Conservation (phyloP, 2,329 filamentous ascomycete genomes). For the Xylaria sp. region DNA sequence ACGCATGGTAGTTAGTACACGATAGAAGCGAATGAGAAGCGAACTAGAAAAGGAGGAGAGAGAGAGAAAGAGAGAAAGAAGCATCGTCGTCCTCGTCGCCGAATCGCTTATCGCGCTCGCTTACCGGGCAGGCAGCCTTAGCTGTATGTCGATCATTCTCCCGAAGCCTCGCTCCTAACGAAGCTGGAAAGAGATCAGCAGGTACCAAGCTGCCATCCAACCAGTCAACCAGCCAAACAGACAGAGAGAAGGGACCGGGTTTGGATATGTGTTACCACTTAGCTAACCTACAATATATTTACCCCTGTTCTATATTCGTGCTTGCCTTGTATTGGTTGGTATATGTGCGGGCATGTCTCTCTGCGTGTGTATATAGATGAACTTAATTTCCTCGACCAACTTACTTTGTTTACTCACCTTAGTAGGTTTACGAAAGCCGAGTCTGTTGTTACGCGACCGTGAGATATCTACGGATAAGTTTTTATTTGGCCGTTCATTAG, state of each 20-base stretch:
- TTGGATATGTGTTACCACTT: background rate
- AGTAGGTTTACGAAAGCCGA: slow-evolving; percentile 15
- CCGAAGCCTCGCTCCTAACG: slow-evolving; percentile 22
- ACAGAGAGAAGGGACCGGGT: too few species aligned
- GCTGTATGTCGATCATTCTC: slow-evolving; percentile 13
- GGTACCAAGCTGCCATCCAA: slow-evolving; percentile 1
- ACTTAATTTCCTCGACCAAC: background rate
- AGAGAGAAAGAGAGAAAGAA: background rate
- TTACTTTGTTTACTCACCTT: background rate
- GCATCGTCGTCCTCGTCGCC: background rate
- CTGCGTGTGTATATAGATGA: slow-evolving; percentile 2
- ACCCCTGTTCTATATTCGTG: background rate
- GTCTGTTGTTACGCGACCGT: background rate
- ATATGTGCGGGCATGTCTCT: background rate
- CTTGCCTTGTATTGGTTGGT: background rate
- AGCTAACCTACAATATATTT: background rate
- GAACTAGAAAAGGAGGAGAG: too few species aligned
- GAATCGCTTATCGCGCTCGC: slow-evolving; percentile 24
- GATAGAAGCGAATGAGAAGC: background rate
- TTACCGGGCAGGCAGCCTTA: slow-evolving; percentile 26
- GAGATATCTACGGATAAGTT: too few species aligned
- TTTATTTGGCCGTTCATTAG: too few species aligned
- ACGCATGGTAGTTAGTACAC: background rate
- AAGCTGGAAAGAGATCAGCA: slow-evolving; percentile 33
- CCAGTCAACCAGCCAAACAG: background rate